Conservation (phyloP, 2,329 filamentous ascomycete genomes). For the Lachnellula hyalina region DNA sequence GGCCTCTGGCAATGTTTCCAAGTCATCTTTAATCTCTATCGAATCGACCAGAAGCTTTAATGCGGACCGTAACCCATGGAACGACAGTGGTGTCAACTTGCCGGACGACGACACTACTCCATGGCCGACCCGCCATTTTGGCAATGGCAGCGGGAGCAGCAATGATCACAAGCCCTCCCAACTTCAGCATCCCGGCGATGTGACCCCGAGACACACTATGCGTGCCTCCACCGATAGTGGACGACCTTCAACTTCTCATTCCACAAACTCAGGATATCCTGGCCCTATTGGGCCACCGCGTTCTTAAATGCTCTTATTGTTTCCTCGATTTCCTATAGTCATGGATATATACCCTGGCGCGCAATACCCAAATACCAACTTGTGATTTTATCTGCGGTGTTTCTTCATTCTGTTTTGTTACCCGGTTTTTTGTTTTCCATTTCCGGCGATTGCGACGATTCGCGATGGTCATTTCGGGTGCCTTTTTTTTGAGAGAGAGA, state of each 20-base stretch:
- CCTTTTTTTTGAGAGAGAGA: constrained; percentile 13
- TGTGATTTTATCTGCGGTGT: constrained; percentile 24
- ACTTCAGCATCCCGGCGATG: constrained; percentile 69
- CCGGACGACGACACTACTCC: constrained; percentile 71
- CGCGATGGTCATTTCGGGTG: not conserved
- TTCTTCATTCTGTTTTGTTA: constrained; percentile 20
- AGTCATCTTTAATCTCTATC: constrained; percentile 91
- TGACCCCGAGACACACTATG: constrained; percentile 76
- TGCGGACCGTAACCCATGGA: constrained; percentile 95
- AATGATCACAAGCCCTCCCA: constrained; percentile 55
- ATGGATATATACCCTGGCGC: constrained; percentile 34
- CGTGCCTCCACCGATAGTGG: constrained; percentile 86
- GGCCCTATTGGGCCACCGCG: constrained; percentile 85
- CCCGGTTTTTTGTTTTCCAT: constrained; percentile 11
- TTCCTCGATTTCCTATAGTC: constrained; percentile 29
- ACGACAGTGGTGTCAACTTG: constrained; percentile 93
- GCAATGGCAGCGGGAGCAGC: constrained; percentile 53
- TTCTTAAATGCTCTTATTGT: constrained; percentile 40
- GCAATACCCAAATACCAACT: constrained; percentile 31
- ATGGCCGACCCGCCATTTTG: constrained; percentile 57
- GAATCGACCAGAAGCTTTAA: constrained; percentile 88
- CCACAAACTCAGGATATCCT: constrained; percentile 93
- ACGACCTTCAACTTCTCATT: constrained; percentile 90
- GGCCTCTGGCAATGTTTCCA: constrained; percentile 74
- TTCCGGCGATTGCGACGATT: constrained; percentile 1